These are phyloP conservation scores for Pseudisothecium myosuroides DNA, from an alignment of 225 moss, liverwort and hornwort genomes.

Conservation along the genomic window DNA sequence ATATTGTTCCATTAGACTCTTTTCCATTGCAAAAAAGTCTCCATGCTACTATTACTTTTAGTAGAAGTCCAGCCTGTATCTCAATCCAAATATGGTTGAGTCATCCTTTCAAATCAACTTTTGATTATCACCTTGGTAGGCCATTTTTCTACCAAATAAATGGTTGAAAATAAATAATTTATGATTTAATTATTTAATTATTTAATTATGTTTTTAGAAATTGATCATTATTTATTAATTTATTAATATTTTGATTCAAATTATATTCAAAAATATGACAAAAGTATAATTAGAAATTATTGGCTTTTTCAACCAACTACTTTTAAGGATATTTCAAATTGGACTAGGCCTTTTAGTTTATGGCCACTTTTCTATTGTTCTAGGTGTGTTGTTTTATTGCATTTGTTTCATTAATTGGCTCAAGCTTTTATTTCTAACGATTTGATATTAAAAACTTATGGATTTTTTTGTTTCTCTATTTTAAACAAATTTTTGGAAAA, in stretches of 20 bases:
- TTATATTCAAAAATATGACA: background rate
- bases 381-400: background rate
- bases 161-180: background rate
- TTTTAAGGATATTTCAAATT: background rate
- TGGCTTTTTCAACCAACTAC: background rate
- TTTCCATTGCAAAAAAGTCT: background rate
- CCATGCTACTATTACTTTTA: background rate
- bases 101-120: rapidly evolving
- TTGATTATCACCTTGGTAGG: background rate
- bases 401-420: background rate
- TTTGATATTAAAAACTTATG: background rate
- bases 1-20: background rate
- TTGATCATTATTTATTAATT: background rate
- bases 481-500: background rate
- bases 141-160: background rate
- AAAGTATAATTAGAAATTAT: background rate
- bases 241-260: background rate
- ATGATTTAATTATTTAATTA: background rate
- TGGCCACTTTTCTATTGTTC: background rate
- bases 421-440: background rate
- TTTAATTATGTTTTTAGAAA: background rate
- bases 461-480: background rate
- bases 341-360: background rate
- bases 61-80: background rate
- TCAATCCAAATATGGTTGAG: background rate